Evolutionary conservation across 1,139 yeast species (phyloP).

Genomic region (Meyerozyma guilliermondii): DNA sequence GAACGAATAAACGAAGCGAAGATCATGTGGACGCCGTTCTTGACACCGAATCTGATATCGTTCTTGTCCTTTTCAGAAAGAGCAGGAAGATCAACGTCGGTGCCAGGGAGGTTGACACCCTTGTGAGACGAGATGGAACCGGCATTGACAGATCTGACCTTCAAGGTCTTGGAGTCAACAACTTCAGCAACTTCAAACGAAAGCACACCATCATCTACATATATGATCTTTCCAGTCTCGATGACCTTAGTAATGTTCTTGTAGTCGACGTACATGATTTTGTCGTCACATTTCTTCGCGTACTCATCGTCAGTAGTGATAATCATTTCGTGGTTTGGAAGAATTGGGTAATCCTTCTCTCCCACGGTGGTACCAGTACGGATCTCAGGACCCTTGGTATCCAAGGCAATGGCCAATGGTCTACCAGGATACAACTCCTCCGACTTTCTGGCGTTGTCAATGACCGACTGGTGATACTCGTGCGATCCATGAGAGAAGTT

Average conservation of each 20-base stretch:
- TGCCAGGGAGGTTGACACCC: conserved; percentile 98
- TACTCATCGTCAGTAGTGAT: conserved; percentile 88
- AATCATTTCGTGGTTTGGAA: conserved; percentile 83
- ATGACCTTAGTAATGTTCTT: conserved; percentile 94
- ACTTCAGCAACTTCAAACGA: conserved; percentile 89
- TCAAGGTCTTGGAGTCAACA: conserved; percentile 72
- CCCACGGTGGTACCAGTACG: conserved; percentile 93
- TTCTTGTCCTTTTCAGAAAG: conserved; percentile 92
- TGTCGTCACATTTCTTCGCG: conserved; percentile 66
- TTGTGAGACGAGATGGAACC: conserved; percentile 96
- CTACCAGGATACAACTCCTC: conserved; percentile 89
- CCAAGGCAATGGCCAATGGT: conserved; percentile 97
- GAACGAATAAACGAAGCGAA: conserved; percentile 98
- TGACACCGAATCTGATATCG: conserved; percentile 91
- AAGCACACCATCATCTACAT: conserved; percentile 95
- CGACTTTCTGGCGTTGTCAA: conserved; percentile 94
- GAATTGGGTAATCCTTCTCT: conserved; percentile 75
- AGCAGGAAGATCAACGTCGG: conserved; percentile 98
- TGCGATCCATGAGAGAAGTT: conserved; percentile 97
- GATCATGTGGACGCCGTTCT: conserved; percentile 95
- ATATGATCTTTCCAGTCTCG: conserved; percentile 79
- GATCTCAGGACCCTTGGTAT: conserved; percentile 99
- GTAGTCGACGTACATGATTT: conserved; percentile 87
- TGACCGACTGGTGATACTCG: conserved; percentile 93
- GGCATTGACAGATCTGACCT: conserved; percentile 84